A percentile compares a stretch with the other conserved stretches of the same genome.
These are phyloP conservation scores for Pseudoscleropodium purum DNA, from an alignment of 225 moss, liverwort and hornwort genomes.

Conservation along the genomic window DNA sequence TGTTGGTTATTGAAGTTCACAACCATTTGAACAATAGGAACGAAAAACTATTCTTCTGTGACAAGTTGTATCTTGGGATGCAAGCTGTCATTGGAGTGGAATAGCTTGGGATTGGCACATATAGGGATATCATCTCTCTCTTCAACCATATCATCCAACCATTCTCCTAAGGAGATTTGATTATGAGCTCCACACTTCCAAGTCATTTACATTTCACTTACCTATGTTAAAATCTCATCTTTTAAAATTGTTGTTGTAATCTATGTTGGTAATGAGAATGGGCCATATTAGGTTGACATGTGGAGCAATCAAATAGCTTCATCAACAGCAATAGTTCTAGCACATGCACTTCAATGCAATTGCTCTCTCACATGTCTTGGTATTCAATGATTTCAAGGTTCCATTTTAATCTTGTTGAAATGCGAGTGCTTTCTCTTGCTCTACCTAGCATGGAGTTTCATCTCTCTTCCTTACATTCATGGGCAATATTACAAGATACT, in stretches of 20 bases:
- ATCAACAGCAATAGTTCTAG: slow-evolving; percentile 22
- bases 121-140: slow-evolving; percentile 38
- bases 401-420: not conserved
- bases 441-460: not conserved
- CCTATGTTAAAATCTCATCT: not conserved
- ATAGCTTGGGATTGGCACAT: slow-evolving; percentile 46
- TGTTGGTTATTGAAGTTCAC: not conserved
- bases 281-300: slow-evolving; percentile 24
- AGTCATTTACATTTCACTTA: not conserved
- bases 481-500: not conserved
- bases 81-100: slow-evolving; percentile 42
- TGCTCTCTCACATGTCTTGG: slow-evolving; percentile 47
- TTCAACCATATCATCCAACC: slow-evolving; percentile 39
- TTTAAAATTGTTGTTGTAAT: not conserved
- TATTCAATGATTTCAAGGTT: slow-evolving; percentile 11
- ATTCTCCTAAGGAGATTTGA: slow-evolving; percentile 30
- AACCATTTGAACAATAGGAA: not conserved
- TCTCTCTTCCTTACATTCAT: not conserved
- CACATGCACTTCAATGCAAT: slow-evolving; percentile 45
- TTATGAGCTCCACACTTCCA: not conserved
- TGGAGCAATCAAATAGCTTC: slow-evolving; percentile 45
- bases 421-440: not conserved
- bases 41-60: not conserved
- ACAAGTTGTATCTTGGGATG: not conserved
- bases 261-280: not conserved